Evolutionary conservation across 2,329 filamentous ascomycete species (phyloP), one percentile per base, ranked within the genome.

Genomic region (Venturia nashicola): DNA sequence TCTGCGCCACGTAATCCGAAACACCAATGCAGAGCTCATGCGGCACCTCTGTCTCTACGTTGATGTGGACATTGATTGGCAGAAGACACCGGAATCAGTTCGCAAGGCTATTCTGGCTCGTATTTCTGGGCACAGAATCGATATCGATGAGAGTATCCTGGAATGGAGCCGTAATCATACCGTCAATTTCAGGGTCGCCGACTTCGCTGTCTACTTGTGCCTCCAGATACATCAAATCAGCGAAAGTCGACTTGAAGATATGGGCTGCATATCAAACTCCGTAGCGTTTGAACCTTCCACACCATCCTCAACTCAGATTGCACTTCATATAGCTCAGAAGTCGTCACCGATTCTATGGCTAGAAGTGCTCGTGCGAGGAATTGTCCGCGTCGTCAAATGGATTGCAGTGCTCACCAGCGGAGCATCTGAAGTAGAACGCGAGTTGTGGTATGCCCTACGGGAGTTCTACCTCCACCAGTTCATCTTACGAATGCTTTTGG

Each of bases 341-440:
- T 42, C 34, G 3, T 42, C 55, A 18, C 39, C 55, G 34, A 59
- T 39, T 39, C 20, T 59, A 12, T 40, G 11, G 36, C 36, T 60
- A 5, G 9, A 42, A 43, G n/a, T 60, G 18, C 12, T 60, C 27
- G 36, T 27, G 27, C 59, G 36, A 44, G 11, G 16, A 20, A 60
- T 44, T 42, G 59, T 60, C 6, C 14, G 20, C 39, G 14, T 9
- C 23, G 11, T 27, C 12, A 60, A 60, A 60, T 60, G 59, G 59
- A 20, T 60, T 8, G 59, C 59, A 27, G 36, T 60, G 5, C 36
- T 60, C n/a, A 60, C 59, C 7, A 39, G 59, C 39, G 59, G 39
- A 42, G 59, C 59, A 2, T 60, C 59, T 60, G 59, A 60, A 34
- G 59, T 60, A 8, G 59, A 60, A 34, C 59, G 59, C 12, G 59